Conservation (phyloP, 2,329 filamentous ascomycete species). For the Torrubiella hemipterigena region DNA sequence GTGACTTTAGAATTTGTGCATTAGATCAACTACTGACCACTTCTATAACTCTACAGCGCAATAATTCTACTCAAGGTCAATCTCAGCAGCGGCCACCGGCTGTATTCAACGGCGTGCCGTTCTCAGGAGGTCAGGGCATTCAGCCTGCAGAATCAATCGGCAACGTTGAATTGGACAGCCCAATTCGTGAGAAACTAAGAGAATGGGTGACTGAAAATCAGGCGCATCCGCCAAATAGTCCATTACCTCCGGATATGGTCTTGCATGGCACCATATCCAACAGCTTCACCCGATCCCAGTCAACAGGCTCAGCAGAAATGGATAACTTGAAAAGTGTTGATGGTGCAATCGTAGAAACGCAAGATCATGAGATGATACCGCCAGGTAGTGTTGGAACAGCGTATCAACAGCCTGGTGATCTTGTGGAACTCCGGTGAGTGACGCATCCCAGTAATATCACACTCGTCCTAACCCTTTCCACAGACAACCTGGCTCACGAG, state of each 20-base stretch:
- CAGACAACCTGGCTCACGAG: conserved; percentile 23
- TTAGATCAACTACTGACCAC: too few relatives aligned
- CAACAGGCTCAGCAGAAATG: conserved; percentile 19
- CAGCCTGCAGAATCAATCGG: too few relatives aligned
- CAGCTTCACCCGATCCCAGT: conserved; percentile 18
- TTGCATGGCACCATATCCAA: conserved; percentile 17
- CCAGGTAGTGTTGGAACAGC: conserved; percentile 13
- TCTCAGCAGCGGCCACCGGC: too few relatives aligned
- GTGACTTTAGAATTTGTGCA: too few relatives aligned
- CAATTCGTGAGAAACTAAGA: conserved; percentile 28
- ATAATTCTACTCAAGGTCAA: too few relatives aligned
- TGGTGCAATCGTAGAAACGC: conserved; percentile 14
- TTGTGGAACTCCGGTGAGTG: conserved; percentile 35
- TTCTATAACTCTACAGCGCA: not conserved
- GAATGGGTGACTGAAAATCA: conserved; percentile 28
- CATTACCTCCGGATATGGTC: conserved; percentile 12
- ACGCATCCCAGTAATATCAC: too few relatives aligned
- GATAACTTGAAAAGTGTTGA: conserved; percentile 14
- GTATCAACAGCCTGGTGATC: conserved; percentile 29
- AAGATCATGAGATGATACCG: too few relatives aligned
- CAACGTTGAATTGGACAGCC: too few relatives aligned
- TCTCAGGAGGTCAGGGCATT: too few relatives aligned
- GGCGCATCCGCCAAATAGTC: conserved; percentile 9
- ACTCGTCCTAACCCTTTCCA: too few relatives aligned
- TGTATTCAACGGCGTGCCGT: too few relatives aligned